Evolutionary conservation across 306 rosid species (phyloP), one percentile per base, ranked within the genome.

Genomic region (Prunus armeniaca): DNA sequence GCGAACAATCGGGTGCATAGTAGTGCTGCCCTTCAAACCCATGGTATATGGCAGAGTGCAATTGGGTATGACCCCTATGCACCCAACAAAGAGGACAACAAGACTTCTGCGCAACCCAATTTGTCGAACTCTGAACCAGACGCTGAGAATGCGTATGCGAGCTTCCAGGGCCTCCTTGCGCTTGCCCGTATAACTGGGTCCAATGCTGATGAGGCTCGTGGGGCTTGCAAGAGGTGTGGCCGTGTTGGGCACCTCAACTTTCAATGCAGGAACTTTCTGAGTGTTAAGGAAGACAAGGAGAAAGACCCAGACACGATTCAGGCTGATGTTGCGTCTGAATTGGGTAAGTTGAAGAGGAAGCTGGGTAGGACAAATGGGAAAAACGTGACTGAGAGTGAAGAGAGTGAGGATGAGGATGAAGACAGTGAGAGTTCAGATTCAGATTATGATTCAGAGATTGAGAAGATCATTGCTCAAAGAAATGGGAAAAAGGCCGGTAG

Each of bases 1-100:
- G 98, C 98, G 30, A 93, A 93, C 90, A 93, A 93, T 57, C 80
- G 97, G 87, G 98, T 93, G 67, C 98, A 93, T 79, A 93, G 96
- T 79, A 93, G 97, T 84, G 98, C 98, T 12, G 98, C 98, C 81
- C 96, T 93, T 72, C 98, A 93, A 79, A 93, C 98, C 30, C 97
- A 93, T 19, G 97, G 98, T 34, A 93, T 93, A 78, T 93, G 97
- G 98, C 98, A 93, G 82, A 93, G 97, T 85, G 97, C 97, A 22
- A 93, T 93, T 76, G 97, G 97, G 28, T 93, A 91, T 43, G 97
- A 93, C 66, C 98, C 97, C 9, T 93, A 93, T 69, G 97, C 97
- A 12, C 98, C 98, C 27, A 88, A 87, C 84, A 93, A 87, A 84
- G 97, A 93, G 12, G 97, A 93, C 73, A 82, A 73, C 58, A 87